Base-by-base conservation (phyloP, 2,329 filamentous ascomycete genomes). In the Metarhizium robertsii region DNA sequence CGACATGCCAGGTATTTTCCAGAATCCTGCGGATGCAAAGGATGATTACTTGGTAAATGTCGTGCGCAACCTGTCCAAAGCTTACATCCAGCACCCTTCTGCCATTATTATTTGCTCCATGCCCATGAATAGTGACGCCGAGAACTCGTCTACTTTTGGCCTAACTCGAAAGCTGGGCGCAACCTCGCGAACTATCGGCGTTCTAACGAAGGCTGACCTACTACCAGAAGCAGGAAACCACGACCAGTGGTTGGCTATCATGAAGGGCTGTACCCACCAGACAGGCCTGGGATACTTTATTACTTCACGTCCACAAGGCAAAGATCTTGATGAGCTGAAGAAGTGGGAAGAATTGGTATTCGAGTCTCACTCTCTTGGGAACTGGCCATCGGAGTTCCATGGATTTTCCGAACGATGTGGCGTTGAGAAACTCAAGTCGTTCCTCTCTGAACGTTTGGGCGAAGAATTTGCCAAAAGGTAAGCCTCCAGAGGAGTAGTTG, bases 121-220 rank as follows among this genome's bases (percentile, higher is more conserved):
- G 20, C 82, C 88, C 0, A 90, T 95, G 81, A 89, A 88, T 2
- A 81, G 80, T 0, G 90, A 96, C 56, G 80, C 88, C 0, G 85
- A 88, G 2, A 92, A 86, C 14, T 92, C 87, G 0, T 85, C 79
- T 1, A 87, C 88, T 0, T 83, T 87, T 11, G 77, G 79, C 0
- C 75, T 90, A 2, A 82, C 92, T 60, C 70, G 81, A 34, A 67
- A 77, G 46, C 71, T 81, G 1, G 74, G 74, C 1, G 86, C 86
- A 0, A 74, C 79, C 2, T 59, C 74, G 3, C 76, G 86, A 1
- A 88, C 85, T 1, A 76, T 88, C 53, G 89, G 89, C 0, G 87
- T 95, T 0, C 76, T 96, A 16, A 96, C 91, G 0, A 96, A 95
- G 64, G 90, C 91, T 0, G 92, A 96, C 59, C 78, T 87, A 0